Evolutionary conservation across 2,329 filamentous ascomycete genomes (phyloP).

Genomic region (Cladobotryum protrusum): DNA sequence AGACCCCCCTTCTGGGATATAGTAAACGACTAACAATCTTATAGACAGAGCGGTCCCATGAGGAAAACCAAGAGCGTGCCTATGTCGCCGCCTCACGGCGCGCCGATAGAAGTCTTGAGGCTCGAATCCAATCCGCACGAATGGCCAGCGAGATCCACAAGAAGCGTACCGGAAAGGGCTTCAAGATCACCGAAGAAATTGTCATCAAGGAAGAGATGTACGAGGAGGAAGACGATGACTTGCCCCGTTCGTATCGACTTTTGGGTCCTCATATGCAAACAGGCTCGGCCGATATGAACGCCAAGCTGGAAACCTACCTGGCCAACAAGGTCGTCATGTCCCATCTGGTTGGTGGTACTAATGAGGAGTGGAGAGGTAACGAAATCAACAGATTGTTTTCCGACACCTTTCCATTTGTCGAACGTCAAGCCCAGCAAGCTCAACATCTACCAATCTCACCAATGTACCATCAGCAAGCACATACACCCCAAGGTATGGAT

Average conservation of each 20-base stretch:
- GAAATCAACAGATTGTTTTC: constrained; percentile 43
- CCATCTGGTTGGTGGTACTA: constrained; percentile 30
- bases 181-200: constrained; percentile 78
- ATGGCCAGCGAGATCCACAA: constrained; percentile 90
- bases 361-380: constrained; percentile 36
- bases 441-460: constrained; percentile 10
- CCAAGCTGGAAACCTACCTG: constrained; percentile 47
- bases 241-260: constrained; percentile 59
- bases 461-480: not conserved
- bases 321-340: constrained; percentile 39
- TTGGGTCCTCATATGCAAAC: constrained; percentile 58
- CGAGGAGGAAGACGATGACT: constrained; percentile 83
- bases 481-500: not conserved
- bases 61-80: constrained; percentile 79
- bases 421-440: constrained; percentile 19
- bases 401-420: constrained; percentile 37
- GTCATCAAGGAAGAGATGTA: constrained; percentile 94
- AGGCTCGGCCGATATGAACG: constrained; percentile 54
- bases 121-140: constrained; percentile 77
- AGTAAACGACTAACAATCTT: not conserved
- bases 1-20: not conserved
- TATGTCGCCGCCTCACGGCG: constrained; percentile 88
- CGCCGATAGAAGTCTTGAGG: constrained; percentile 80
- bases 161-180: constrained; percentile 72
- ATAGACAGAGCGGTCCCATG: constrained; percentile 68